phyloP scores from a whole-genome alignment of 768 basidiomycete genomes.

The Lactarius sanguifluus region DNA sequence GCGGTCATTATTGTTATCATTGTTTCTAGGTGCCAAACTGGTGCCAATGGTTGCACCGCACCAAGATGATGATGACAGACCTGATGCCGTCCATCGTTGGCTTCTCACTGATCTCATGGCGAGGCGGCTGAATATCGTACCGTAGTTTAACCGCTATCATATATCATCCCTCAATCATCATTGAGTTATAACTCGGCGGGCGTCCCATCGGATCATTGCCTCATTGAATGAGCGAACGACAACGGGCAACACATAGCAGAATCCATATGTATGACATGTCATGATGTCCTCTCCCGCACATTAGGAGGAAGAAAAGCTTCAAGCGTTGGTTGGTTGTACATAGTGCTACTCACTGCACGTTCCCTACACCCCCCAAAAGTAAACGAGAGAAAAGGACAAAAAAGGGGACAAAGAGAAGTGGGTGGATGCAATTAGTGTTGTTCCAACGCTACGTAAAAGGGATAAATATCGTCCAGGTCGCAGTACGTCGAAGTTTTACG shows the following conservation, averaged over 20 bases:
- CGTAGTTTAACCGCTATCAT: too few species aligned
- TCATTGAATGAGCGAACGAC: neutral
- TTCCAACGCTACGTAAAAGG: slow-evolving; percentile 6
- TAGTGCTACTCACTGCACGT: neutral
- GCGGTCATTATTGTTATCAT: neutral
- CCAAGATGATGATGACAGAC: neutral
- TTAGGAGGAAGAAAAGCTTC: neutral
- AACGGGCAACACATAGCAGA: neutral
- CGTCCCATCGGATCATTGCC: neutral
- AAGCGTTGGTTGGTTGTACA: slow-evolving; percentile 2
- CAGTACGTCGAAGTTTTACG: slow-evolving; percentile 7
- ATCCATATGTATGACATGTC: neutral
- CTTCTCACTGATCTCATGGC: neutral
- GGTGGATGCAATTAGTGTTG: slow-evolving; percentile 20
- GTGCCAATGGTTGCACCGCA: neutral
- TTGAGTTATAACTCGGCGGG: too few species aligned
- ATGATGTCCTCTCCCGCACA: neutral
- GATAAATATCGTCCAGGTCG: slow-evolving; percentile 13
- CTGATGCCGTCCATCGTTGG: neutral
- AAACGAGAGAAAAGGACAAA: slow-evolving; percentile 1
- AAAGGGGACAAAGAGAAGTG: neutral
- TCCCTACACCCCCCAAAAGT: neutral
- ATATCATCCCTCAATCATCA: too few species aligned
- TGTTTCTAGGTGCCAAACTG: neutral
- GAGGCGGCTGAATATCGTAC: neutral